Conservation (phyloP, 1,284 basidiomycete genomes). For the Cryptococcus sp. region DNA sequence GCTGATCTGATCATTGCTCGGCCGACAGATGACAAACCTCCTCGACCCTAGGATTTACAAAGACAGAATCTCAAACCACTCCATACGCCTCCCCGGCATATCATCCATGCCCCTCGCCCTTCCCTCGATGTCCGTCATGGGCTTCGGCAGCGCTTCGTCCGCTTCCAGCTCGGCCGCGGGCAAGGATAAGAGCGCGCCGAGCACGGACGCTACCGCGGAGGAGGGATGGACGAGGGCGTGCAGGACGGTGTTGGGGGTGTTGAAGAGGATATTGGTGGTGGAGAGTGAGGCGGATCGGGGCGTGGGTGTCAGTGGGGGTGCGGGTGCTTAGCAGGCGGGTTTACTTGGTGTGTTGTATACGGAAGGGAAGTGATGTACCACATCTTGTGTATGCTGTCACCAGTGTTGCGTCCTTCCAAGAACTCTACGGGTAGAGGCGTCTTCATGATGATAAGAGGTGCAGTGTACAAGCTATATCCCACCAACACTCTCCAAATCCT, state of each 20-base stretch:
- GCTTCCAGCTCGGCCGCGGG: not conserved
- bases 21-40: slow-evolving; percentile 2
- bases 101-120: slow-evolving; percentile 62
- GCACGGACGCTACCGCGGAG: slow-evolving; percentile 53
- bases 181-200: not conserved
- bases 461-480: too few relatives aligned
- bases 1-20: slow-evolving; percentile 8
- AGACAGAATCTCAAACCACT: slow-evolving; percentile 93
- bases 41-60: slow-evolving; percentile 66
- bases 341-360: not conserved
- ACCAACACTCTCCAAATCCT: too few relatives aligned
- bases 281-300: slow-evolving; percentile 45
- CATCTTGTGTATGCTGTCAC: too few relatives aligned
- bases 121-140: slow-evolving; percentile 45
- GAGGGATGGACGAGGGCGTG: slow-evolving; percentile 94
- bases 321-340: too few relatives aligned
- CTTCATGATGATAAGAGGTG: too few relatives aligned
- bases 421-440: too few relatives aligned
- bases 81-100: slow-evolving; percentile 67
- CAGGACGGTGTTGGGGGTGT: slow-evolving; percentile 80
- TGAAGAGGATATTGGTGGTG: slow-evolving; percentile 60
- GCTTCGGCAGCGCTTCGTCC: slow-evolving; percentile 27
- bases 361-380: too few relatives aligned
- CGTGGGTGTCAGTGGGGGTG: not conserved
- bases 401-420: too few relatives aligned